Conservation (phyloP, 2,329 filamentous ascomycete species). For the Tolypocladium endophyticum region DNA sequence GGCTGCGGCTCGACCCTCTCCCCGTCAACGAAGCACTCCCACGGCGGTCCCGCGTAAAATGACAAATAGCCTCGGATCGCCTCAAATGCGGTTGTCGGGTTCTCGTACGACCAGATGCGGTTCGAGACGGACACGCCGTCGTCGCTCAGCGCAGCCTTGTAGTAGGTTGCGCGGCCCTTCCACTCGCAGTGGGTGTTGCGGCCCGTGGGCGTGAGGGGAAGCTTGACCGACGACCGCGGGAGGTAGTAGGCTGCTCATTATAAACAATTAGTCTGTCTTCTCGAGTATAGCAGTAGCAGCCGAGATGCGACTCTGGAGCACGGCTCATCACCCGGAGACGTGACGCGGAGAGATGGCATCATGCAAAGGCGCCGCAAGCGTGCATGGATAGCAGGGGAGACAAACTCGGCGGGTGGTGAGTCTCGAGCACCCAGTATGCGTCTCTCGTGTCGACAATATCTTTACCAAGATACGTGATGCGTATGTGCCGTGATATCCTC, state of each 20-base stretch:
- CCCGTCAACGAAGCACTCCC: slow-evolving; percentile 52
- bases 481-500: slow-evolving; percentile 39
- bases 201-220: slow-evolving; percentile 34
- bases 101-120: slow-evolving; percentile 49
- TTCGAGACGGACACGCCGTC: slow-evolving; percentile 30
- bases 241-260: slow-evolving; percentile 44
- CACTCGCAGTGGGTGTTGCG: slow-evolving; percentile 45
- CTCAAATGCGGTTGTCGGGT: slow-evolving; percentile 39
- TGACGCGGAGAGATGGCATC: background rate
- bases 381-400: slow-evolving; percentile 1
- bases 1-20: slow-evolving; percentile 49
- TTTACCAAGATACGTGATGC: slow-evolving; percentile 43
- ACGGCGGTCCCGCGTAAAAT: slow-evolving; percentile 46
- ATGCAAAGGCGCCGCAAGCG: background rate
- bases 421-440: slow-evolving; percentile 53
- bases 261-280: background rate
- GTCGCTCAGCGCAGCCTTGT: slow-evolving; percentile 31
- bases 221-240: slow-evolving; percentile 35
- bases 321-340: background rate
- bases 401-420: slow-evolving; percentile 49
- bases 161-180: slow-evolving; percentile 52
- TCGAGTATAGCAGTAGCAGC: too few relatives aligned
- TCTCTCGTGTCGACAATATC: slow-evolving; percentile 47
- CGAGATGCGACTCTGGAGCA: background rate
- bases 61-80: slow-evolving; percentile 44